phyloP scores from a whole-genome alignment of 1,284 basidiomycete species.

The Lentinula novae-zelandiae region DNA sequence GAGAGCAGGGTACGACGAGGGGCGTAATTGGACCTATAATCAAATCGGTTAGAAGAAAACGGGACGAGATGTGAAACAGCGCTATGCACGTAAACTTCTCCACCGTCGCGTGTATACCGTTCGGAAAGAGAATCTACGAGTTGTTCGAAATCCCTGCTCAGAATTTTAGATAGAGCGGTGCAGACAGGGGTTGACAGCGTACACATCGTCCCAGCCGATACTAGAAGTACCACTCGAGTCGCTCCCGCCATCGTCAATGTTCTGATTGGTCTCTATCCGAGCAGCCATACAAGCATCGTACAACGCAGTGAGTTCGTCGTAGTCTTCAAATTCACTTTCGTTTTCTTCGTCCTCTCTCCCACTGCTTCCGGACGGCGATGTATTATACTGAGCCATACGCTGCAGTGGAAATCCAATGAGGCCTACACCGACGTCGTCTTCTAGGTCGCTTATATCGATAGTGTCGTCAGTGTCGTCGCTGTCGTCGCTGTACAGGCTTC shows the following conservation, averaged over 20 bases:
- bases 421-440: background rate
- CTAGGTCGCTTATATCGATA: slow-evolving; percentile 5
- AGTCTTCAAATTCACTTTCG: background rate
- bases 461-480: slow-evolving; percentile 7
- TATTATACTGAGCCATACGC: background rate
- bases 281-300: slow-evolving; percentile 5
- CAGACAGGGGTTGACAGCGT: background rate
- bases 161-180: background rate
- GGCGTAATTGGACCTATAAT: background rate
- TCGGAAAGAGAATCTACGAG: background rate
- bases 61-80: background rate
- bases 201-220: slow-evolving; percentile 8
- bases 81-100: background rate
- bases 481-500: background rate
- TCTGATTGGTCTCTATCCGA: slow-evolving; percentile 1
- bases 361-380: background rate
- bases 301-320: background rate
- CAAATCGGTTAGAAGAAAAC: background rate
- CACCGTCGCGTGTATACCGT: background rate
- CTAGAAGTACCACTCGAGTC: slow-evolving; percentile 3
- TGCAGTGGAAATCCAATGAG: background rate
- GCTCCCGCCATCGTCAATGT: background rate
- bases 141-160: slow-evolving; percentile 2
- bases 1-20: background rate
- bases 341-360: background rate